A percentile compares a stretch with the other conserved stretches of the same genome.
These are phyloP conservation scores for Pterocarpus santalinus DNA, from an alignment of 306 rosid species.

Conservation along the genomic window DNA sequence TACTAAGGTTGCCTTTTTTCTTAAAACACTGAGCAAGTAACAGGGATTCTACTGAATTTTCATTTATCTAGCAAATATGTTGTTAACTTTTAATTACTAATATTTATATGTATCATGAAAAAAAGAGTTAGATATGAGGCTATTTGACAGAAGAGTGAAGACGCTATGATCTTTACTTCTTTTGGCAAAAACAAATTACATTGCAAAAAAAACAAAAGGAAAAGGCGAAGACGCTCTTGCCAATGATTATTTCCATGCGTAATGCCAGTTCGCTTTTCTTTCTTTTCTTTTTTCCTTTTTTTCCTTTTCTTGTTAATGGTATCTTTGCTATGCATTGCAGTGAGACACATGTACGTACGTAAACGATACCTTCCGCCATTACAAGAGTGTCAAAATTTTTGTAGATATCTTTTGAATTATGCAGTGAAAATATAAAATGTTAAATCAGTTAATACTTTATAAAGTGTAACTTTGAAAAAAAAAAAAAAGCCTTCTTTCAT, in stretches of 20 bases:
- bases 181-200: constrained; percentile 16
- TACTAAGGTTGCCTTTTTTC: neutral
- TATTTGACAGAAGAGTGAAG: constrained; percentile 17
- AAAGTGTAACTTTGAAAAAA: no score
- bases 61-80: neutral
- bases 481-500: no score
- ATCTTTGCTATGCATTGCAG: neutral
- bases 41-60: constrained; percentile 1
- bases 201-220: neutral
- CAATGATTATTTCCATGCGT: constrained; percentile 40
- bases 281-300: neutral
- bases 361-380: neutral
- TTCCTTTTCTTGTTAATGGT: neutral
- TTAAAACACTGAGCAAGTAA: neutral
- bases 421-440: neutral
- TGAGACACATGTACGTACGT: neutral
- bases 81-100: neutral
- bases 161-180: neutral
- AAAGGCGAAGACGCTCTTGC: constrained; percentile 38
- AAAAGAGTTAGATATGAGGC: neutral
- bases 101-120: neutral
- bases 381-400: neutral
- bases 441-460: neutral
- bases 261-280: neutral
- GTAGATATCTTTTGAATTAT: no score